phyloP scores from a whole-genome alignment of 2,329 filamentous ascomycete species.

The Cercospora brassicicola region DNA sequence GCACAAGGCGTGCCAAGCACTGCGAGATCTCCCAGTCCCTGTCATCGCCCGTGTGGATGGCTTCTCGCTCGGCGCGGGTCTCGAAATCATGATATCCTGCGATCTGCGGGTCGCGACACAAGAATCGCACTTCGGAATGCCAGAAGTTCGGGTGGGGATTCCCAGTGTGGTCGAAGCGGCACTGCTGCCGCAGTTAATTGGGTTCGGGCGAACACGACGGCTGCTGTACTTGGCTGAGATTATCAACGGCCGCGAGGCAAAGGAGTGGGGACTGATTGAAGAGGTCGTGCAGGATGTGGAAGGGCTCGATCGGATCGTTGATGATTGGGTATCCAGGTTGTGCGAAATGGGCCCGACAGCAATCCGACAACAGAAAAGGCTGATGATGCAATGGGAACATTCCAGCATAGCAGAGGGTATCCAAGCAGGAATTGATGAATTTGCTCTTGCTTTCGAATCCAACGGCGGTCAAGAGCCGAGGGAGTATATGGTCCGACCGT shows the following conservation, averaged over 20 bases:
- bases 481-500: slow-evolving; percentile 27
- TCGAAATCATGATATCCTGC: slow-evolving; percentile 41
- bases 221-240: slow-evolving; percentile 42
- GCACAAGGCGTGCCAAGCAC: slow-evolving; percentile 37
- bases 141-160: slow-evolving; percentile 43
- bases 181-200: slow-evolving; percentile 41
- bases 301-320: slow-evolving; percentile 37
- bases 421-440: slow-evolving; percentile 31
- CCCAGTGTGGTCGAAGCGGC: slow-evolving; percentile 45
- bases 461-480: slow-evolving; percentile 31
- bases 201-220: slow-evolving; percentile 41
- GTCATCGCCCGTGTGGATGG: slow-evolving; percentile 44
- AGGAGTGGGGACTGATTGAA: slow-evolving; percentile 43
- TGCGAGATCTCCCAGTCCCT: slow-evolving; percentile 42
- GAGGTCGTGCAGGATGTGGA: slow-evolving; percentile 35
- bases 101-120: slow-evolving; percentile 42
- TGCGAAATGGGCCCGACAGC: slow-evolving; percentile 38
- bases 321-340: slow-evolving; percentile 37
- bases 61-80: slow-evolving; percentile 42
- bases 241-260: slow-evolving; percentile 37
- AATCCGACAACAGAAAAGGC: slow-evolving; percentile 39
- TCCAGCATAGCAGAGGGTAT: slow-evolving; percentile 29
- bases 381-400: slow-evolving; percentile 34
- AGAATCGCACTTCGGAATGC: slow-evolving; percentile 42
- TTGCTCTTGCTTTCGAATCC: slow-evolving; percentile 19